Evolutionary conservation across 2,329 filamentous ascomycete species (phyloP), one percentile per base, ranked within the genome.

Genomic region (Zymoseptoria crescenta): DNA sequence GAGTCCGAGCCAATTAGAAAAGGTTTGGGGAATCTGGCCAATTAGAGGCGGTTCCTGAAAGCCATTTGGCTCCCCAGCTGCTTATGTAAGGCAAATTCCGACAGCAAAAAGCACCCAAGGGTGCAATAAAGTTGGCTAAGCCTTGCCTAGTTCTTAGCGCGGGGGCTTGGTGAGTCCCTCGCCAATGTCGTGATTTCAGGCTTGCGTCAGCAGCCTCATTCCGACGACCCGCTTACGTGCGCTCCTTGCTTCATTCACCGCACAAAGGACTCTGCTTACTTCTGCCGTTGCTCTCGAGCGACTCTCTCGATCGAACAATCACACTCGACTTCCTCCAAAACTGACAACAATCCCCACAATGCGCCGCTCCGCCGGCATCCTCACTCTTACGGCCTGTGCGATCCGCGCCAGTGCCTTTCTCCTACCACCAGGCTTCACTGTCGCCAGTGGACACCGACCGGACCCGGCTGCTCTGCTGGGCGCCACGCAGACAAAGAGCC

Each of bases 351-450:
- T n/a, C 62, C 67, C 55, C 62, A 73, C 71, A 68, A 59, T 72
- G 35, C 58, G 70, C 69, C 70, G 70, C 65, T 57, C 64, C 52
- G 65, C 65, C 67, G 70, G 70, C 69, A 49, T 67, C 53, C 60
- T 65, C 35, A 64, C 67, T 28, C 51, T 64, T 59, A 58, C 65
- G 54, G 62, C 66, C 62, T 63, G 65, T 51, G 68, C 67, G 56
- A 59, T 73, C 54, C 63, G 67, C 65, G 70, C 70, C 59, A 67
- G 66, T 62, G 70, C 82, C 59, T 78, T 86, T 67, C 74, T 86
- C 60, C 66, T 87, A 56, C 77, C 83, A 35, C 80, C 83, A 59
- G 63, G 63, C 59, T 45, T 71, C 20, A 71, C 74, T 56, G 76
- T 80, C 56, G 71, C 74, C 59, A 73, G 75, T 48, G 68, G 77